Base-by-base conservation (phyloP, 2,329 filamentous ascomycete genomes). In the Cladophialophora carrionii region DNA sequence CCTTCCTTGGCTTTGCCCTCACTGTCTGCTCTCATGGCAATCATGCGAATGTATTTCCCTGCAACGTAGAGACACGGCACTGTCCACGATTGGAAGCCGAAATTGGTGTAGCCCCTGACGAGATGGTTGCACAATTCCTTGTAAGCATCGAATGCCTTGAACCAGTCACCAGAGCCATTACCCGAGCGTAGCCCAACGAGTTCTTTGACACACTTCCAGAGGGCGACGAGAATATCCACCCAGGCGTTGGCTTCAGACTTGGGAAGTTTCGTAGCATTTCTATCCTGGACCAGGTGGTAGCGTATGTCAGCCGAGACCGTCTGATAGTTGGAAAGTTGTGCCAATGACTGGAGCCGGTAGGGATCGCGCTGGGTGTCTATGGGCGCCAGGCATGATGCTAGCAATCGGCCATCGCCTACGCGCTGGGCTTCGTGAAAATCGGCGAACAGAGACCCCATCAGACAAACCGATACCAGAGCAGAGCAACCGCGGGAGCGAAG, bases 1-100 rank as follows among this genome's bases (percentile, higher is more conserved):
- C 81, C 72, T 24, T 73, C 83, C 63, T 82, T 80, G 57, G 79
- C 79, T n/a, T 81, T 79, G 52, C 79, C 75, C 73, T 90, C 89
- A 43, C 88, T 86, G 75, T 99, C 95, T 62, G 95, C 93, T 74
- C 89, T 91, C 76, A 97, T 95, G 55, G 95, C 95, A 78, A 96
- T 96, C 51, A 90, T 81, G 65, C 95, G 85, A 65, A 99, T 78
- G 75, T 96, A 92, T 78, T 92, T 96, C 61, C 92, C 93, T 26
- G 89, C 88, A 59, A 90, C 85, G 74, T 98, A 98, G 46, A 99
- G 83, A 74, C 91, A 93, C 3, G 95, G 93, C 58, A 99, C 87
- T 0, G 92, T 95, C 94, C 95, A 99, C 34, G 92, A 89, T 70
- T 91, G 88, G 72, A 98, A 91, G 2, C 86, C 84, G 62, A 84